A percentile compares a stretch with the other conserved stretches of the same genome.
Conservation (phyloP, 148 eudicot species). For the Chenopodium berlandieri region DNA sequence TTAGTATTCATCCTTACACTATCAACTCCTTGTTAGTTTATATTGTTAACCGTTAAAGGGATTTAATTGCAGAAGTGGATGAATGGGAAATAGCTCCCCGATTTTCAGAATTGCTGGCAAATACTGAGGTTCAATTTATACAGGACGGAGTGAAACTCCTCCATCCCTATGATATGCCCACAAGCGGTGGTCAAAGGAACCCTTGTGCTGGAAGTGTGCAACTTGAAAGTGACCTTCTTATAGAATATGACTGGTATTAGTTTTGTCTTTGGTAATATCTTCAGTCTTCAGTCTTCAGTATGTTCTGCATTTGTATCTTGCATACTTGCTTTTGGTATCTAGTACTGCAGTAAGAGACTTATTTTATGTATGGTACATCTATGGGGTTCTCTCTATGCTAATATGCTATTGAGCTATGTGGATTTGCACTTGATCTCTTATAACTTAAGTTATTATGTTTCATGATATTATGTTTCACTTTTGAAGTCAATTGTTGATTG, state of each 20-base stretch:
- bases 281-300: not conserved
- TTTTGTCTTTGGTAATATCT: constrained; percentile 12
- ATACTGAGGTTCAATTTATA: constrained; percentile 67
- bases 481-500: too few species aligned
- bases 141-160: constrained; percentile 82
- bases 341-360: not conserved
- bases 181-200: constrained; percentile 39
- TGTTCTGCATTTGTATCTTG: constrained; percentile 3
- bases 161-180: constrained; percentile 46
- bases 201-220: constrained; percentile 75
- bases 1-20: not conserved
- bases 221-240: constrained; percentile 77
- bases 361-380: not conserved
- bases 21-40: not conserved
- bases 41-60: constrained; percentile 18
- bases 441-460: not conserved
- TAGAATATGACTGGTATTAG: constrained; percentile 96
- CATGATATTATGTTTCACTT: not conserved
- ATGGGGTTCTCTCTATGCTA: not conserved
- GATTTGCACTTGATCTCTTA: not conserved
- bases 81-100: constrained; percentile 97
- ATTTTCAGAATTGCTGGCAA: constrained; percentile 80
- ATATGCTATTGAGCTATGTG: not conserved
- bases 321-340: not conserved
- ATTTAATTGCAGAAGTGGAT: constrained; percentile 78